Base-by-base conservation (phyloP, 202 grass and related monocot species). In the Elaeis oleifera region DNA sequence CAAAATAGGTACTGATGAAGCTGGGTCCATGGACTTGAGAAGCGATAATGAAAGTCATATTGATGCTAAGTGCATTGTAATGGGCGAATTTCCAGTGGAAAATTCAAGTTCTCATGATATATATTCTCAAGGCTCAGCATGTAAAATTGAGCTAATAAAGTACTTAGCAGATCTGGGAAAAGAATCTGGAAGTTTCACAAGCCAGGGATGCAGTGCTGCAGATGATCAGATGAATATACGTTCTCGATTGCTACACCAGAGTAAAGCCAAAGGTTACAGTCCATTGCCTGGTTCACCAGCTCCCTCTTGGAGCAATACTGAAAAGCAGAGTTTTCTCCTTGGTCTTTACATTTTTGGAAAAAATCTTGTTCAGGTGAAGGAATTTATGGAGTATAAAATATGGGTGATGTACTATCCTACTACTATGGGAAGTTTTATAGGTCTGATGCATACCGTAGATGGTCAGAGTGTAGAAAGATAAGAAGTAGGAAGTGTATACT, bases 261-360 rank as follows among this genome's bases (percentile, higher is more conserved):
- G 49, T 64, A 70, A 85, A 74, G 53, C 4, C 23, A 80, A 62
- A 31, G 44, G 68, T 52, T 65, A 71, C 31, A 69, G 36, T 76
- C 77, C 75, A 18, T 67, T 94, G 57, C 94, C 94, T 74, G 57
- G 64, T 80, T 82, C 67, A 68, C 32, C 77, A 67, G 54, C 50
- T 50, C 67, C 53, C 5, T 19, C 70, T 65, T 99, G 94, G 94
- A 87, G 51, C 75, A 69, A 82, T 70, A 63, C 55, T 66, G 88
- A 94, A 29, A 52, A 7, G 59, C 71, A 78, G 48, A 66, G 70
- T 25, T 99, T 99, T 62, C 73, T 99, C 53, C 94, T 99, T 67
- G 94, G 85, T 19, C 82, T 99, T 49, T 99, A 94, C 53, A 89
- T 94, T 77, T 99, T 99, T 21, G 85, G 88, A 59, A 99, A 99